Evolutionary conservation across 148 eudicot species (phyloP).

Genomic region (Vaccinium corymbosum): DNA sequence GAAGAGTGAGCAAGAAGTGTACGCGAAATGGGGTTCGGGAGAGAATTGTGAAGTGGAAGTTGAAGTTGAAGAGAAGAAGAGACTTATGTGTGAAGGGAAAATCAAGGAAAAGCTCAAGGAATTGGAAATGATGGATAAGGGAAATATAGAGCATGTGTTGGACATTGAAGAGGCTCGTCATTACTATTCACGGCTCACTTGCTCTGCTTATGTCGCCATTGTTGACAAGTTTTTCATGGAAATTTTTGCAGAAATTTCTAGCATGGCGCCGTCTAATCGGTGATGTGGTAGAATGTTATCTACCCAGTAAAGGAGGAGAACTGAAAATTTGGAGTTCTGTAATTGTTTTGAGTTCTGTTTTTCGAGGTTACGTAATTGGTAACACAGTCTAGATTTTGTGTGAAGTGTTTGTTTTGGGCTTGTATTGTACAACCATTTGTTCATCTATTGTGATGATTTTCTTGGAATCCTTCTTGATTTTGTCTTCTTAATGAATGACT

Average conservation of each 20-base stretch:
- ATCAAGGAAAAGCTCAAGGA: constrained; percentile 42
- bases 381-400: background rate
- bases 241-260: constrained; percentile 40
- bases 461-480: background rate
- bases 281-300: background rate
- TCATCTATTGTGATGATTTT: background rate
- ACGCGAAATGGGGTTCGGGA: background rate
- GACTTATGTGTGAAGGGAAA: constrained; percentile 15
- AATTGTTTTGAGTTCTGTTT: background rate
- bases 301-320: background rate
- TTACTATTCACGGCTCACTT: constrained; percentile 52
- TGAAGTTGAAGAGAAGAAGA: constrained; percentile 19
- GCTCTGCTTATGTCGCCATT: constrained; percentile 55
- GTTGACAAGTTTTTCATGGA: constrained; percentile 58
- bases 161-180: constrained; percentile 62
- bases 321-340: background rate
- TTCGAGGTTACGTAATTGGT: background rate
- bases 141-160: constrained; percentile 41
- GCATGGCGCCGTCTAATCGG: background rate
- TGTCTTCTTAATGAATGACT: background rate
- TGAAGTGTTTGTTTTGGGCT: background rate
- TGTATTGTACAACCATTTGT: background rate
- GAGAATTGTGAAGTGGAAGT: background rate
- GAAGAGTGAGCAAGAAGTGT: background rate
- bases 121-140: constrained; percentile 40